Percentiles rank a stretch among this genome's conserved stretches.
phyloP scores from a whole-genome alignment of 257 asterid species.

The Paraleonurus japonicus region DNA sequence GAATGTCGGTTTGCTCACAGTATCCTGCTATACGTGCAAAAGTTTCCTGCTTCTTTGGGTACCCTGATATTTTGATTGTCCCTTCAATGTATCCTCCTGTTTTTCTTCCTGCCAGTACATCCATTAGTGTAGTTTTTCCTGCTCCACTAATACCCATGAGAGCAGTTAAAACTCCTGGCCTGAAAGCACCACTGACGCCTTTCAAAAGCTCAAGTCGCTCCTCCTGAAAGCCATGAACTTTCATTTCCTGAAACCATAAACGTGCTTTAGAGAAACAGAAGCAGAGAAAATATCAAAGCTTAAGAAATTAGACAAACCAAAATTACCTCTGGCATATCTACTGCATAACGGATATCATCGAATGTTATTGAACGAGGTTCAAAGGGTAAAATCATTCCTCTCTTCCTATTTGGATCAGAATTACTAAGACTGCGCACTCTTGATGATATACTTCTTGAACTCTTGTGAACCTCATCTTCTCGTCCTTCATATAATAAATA shows the following conservation, averaged over 20 bases:
- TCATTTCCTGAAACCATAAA: constrained; percentile 57
- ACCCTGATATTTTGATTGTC: constrained; percentile 63
- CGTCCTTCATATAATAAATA: constrained; percentile 28
- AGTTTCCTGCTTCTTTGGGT: constrained; percentile 69
- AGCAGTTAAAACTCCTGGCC: constrained; percentile 85
- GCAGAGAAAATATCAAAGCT: background rate
- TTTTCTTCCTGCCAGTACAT: constrained; percentile 80
- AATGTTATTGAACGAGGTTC: constrained; percentile 73
- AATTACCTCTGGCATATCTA: constrained; percentile 80
- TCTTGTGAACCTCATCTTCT: constrained; percentile 35
- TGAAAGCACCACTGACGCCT: constrained; percentile 74
- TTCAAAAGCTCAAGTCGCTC: constrained; percentile 63
- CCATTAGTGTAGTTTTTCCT: constrained; percentile 81
- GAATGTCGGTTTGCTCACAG: constrained; percentile 84
- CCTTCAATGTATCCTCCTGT: constrained; percentile 78
- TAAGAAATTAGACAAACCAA: background rate
- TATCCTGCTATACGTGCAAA: constrained; percentile 81
- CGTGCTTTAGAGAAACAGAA: background rate
- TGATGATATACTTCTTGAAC: constrained; percentile 42
- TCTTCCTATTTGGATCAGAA: constrained; percentile 42
- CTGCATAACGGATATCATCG: constrained; percentile 64
- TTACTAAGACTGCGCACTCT: constrained; percentile 43
- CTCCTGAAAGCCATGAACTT: constrained; percentile 51
- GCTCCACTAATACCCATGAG: constrained; percentile 88
- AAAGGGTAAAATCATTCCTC: constrained; percentile 87